phyloP scores from a whole-genome alignment of 345 rosid species.

The Boechera stricta region DNA sequence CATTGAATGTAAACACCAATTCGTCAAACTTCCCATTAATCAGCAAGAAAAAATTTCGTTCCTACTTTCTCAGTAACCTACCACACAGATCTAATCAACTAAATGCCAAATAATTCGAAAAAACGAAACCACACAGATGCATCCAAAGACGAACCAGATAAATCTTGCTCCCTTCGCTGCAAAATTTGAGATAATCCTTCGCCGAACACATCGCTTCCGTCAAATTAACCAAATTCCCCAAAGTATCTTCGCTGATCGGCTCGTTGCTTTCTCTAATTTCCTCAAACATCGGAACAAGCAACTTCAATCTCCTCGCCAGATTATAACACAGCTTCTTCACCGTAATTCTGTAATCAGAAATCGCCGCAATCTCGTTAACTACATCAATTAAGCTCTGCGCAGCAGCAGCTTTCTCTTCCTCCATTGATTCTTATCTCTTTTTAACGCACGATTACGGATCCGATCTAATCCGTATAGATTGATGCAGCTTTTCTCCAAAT shows the following conservation, averaged over 20 bases:
- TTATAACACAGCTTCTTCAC: slow-evolving; percentile 81
- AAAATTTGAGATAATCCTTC: slow-evolving; percentile 71
- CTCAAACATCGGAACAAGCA: slow-evolving; percentile 82
- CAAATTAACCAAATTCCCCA: slow-evolving; percentile 52
- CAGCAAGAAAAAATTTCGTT: not conserved
- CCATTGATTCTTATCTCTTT: slow-evolving; percentile 47
- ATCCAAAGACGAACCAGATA: slow-evolving; percentile 70
- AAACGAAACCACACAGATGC: not conserved
- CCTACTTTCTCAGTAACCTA: slow-evolving; percentile 29
- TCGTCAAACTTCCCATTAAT: slow-evolving; percentile 5
- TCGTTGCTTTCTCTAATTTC: slow-evolving; percentile 75
- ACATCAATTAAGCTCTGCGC: slow-evolving; percentile 63
- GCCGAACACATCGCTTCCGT: slow-evolving; percentile 60
- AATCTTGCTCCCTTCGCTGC: slow-evolving; percentile 90
- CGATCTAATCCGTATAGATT: slow-evolving; percentile 18
- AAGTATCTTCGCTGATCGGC: slow-evolving; percentile 56
- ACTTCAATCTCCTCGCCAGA: slow-evolving; percentile 78
- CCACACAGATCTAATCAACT: slow-evolving; percentile 49
- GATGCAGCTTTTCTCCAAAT: not conserved
- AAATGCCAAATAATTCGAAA: slow-evolving; percentile 4
- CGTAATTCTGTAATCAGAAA: slow-evolving; percentile 62
- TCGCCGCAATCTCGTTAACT: slow-evolving; percentile 70
- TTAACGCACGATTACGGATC: slow-evolving; percentile 20
- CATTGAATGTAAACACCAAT: not conserved
- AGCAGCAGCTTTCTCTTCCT: slow-evolving; percentile 54